Evolutionary conservation across 441 rosid species (phyloP).

Genomic region (Biscutella auriculata): DNA sequence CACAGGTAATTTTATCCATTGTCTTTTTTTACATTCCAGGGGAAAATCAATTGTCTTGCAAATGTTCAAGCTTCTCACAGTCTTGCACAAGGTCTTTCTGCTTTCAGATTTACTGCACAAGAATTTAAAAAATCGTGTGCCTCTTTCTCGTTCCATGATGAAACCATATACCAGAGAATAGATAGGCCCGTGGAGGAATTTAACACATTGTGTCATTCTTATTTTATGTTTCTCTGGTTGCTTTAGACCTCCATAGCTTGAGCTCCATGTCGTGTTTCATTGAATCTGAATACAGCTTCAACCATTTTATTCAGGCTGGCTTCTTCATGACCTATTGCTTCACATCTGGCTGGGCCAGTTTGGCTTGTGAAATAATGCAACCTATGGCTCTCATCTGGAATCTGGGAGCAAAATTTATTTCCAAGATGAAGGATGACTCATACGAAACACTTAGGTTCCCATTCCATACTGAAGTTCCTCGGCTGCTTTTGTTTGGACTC

Average conservation of each 20-base stretch:
- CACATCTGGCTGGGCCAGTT: conserved; percentile 93
- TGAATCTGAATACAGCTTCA: conserved; percentile 5
- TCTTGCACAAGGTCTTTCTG: not conserved
- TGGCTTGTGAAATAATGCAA: conserved; percentile 80
- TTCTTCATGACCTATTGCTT: conserved; percentile 89
- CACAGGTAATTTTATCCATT: conserved; percentile 44
- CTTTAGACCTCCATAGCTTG: not conserved
- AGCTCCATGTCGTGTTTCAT: not conserved
- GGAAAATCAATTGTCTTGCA: not conserved
- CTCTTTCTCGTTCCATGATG: not conserved
- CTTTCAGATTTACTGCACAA: not conserved
- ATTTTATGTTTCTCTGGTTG: not conserved
- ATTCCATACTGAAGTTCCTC: conserved; percentile 81
- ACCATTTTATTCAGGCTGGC: conserved; percentile 50
- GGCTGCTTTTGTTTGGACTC: conserved; percentile 71
- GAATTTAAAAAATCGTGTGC: not conserved
- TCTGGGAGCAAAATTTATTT: conserved; percentile 18
- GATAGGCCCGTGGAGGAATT: not conserved
- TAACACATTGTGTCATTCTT: not conserved
- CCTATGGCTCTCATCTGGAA: conserved; percentile 54
- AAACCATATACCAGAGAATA: not conserved
- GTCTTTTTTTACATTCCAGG: not conserved
- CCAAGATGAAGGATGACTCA: conserved; percentile 32
- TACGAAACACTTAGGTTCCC: conserved; percentile 56
- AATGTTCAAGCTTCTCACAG: not conserved